A percentile compares a stretch with the other conserved stretches of the same genome.
Conservation (phyloP, 2,329 filamentous ascomycete species). For the Nothopassalora personata region DNA sequence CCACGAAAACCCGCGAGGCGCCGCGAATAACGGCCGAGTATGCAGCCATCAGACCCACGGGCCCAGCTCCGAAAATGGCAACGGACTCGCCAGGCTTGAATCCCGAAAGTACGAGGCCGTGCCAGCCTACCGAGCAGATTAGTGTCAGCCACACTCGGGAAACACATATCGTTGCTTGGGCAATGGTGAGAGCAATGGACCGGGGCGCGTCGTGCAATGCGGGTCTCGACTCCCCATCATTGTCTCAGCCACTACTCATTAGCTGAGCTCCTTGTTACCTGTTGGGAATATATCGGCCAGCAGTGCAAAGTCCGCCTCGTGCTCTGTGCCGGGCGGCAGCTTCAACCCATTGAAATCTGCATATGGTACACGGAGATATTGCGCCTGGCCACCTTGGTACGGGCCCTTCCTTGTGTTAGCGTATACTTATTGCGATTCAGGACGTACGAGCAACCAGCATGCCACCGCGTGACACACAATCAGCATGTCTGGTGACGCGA, state of each 20-base stretch:
- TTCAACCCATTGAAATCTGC: constrained; percentile 63
- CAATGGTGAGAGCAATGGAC: no score
- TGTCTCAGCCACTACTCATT: no score
- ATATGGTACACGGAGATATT: constrained; percentile 60
- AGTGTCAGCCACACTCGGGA: neutral
- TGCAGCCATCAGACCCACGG: constrained; percentile 62
- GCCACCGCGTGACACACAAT: neutral
- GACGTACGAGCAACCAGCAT: neutral
- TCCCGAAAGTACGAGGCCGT: constrained; percentile 53
- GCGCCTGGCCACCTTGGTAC: constrained; percentile 54
- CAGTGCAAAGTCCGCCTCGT: constrained; percentile 56
- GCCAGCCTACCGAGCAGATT: constrained; percentile 34
- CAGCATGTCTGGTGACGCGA: neutral
- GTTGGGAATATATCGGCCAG: constrained; percentile 46
- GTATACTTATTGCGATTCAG: no score
- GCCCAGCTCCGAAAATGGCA: constrained; percentile 56
- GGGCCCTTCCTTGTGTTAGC: constrained; percentile 34
- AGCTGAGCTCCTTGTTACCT: neutral
- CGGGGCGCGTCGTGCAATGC: no score
- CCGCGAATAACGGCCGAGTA: constrained; percentile 58
- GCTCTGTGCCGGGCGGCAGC: constrained; percentile 55
- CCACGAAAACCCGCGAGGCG: constrained; percentile 56
- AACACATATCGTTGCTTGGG: neutral
- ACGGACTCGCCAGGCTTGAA: constrained; percentile 59
- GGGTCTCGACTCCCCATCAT: no score